Conservation (phyloP, 169 alveolate genomes). For the Ichthyophthirius multifiliis region DNA sequence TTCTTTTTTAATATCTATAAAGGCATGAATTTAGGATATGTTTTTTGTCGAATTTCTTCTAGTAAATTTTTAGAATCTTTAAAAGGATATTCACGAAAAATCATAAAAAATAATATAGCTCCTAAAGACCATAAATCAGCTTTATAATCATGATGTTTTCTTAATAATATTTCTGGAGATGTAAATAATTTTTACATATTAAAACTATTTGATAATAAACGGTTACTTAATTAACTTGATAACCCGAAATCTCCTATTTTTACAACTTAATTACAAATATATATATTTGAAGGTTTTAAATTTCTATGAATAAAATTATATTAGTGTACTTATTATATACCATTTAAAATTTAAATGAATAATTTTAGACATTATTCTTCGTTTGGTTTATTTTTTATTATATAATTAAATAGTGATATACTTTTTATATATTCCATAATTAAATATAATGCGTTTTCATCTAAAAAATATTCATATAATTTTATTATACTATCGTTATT, state of each 20-base stretch:
- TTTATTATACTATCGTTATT: slow-evolving; percentile 53
- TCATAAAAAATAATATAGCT: slow-evolving; percentile 40
- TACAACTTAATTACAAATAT: slow-evolving; percentile 11
- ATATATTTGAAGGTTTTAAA: slow-evolving; percentile 33
- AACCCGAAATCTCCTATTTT: slow-evolving; percentile 44
- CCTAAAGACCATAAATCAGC: slow-evolving; percentile 47
- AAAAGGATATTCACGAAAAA: slow-evolving; percentile 31
- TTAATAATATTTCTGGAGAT: slow-evolving; percentile 45
- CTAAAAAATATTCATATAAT: slow-evolving; percentile 50
- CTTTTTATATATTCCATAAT: slow-evolving; percentile 54
- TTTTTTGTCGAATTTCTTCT: slow-evolving; percentile 10
- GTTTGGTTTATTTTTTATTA: slow-evolving; percentile 41
- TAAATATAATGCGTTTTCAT: slow-evolving; percentile 41
- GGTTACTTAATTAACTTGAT: too few species aligned
- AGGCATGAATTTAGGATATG: background rate
- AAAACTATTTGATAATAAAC: background rate
- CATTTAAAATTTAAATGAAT: slow-evolving; percentile 11
- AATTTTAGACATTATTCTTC: slow-evolving; percentile 21
- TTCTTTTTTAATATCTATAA: too few species aligned
- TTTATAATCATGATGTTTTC: slow-evolving; percentile 23
- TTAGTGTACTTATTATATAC: slow-evolving; percentile 12
- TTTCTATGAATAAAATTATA: slow-evolving; percentile 34
- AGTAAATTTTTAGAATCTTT: slow-evolving; percentile 12
- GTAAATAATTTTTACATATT: slow-evolving; percentile 12
- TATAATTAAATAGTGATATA: slow-evolving; percentile 50